phyloP scores from a whole-genome alignment of 306 rosid species.

The Lathyrus oleraceus region DNA sequence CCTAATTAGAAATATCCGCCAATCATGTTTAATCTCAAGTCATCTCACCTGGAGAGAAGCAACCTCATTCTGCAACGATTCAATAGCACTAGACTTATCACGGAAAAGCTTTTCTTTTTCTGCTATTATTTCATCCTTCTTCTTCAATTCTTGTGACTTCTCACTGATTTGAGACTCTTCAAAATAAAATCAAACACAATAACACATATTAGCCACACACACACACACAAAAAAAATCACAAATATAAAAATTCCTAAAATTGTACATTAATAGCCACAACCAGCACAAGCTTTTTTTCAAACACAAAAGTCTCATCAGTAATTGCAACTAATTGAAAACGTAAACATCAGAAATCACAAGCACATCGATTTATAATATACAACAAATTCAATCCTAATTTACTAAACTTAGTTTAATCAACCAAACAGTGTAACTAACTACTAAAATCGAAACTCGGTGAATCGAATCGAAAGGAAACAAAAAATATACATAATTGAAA shows the following conservation, averaged over 20 bases:
- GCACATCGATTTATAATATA: neutral
- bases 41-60: conserved; percentile 74
- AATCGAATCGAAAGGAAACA: neutral
- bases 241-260: conserved; percentile 3
- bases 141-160: conserved; percentile 55
- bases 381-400: neutral
- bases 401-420: neutral
- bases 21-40: neutral
- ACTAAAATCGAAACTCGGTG: neutral
- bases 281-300: neutral
- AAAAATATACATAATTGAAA: neutral
- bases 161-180: conserved; percentile 63
- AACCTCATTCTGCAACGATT: conserved; percentile 63
- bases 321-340: conserved; percentile 13
- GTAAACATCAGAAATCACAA: neutral
- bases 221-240: conserved; percentile 18
- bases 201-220: conserved; percentile 35
- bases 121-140: conserved; percentile 58
- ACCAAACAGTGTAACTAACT: neutral
- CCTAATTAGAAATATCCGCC: neutral
- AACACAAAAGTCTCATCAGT: neutral
- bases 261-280: neutral
- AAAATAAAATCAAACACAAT: conserved; percentile 30
- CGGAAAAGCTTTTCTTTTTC: conserved; percentile 59
- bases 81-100: conserved; percentile 52